Evolutionary conservation across 805 yeast genomes (phyloP), one percentile per base, ranked within the genome.

Genomic region (Candida hungchunana): DNA sequence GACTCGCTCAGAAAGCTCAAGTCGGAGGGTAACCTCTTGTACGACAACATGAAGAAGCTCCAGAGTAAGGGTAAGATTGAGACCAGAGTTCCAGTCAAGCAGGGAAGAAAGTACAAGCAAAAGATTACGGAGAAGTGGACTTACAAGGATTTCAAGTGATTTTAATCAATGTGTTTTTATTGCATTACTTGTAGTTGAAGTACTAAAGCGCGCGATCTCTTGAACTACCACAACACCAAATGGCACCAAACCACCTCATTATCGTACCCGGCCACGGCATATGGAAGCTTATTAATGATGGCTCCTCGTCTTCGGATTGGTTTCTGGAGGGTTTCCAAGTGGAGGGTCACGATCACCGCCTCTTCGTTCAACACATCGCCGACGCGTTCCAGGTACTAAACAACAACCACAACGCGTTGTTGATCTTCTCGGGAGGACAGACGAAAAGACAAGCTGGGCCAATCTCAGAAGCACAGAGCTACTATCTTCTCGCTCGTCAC

Each of bases 61-160:
- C 97, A 93, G 64, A 76, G 85, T 43, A 69, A 80, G 20, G 98
- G 98, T 48, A 75, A 81, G 55, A 70, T 93, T 37, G 98, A 90
- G 61, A 69, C 95, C 6, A 77, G 97, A 63, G 73, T 79, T 24
- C 85, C 82, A 10, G 47, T 53, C 26, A 77, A 75, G 39, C 77
- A 75, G 58, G 75, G 67, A 58, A 75, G 82, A 56, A 80, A 75
- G 57, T 82, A 80, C 54, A 70, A 77, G 48, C 81, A 73, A 40
- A 86, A 82, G 68, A 63, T 82, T 43, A 83, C 95, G 20, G 96
- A 90, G 60, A 90, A 89, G 64, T 87, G 95, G 94, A 74, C 89
- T 22, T 85, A 83, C 64, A 90, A 90, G 66, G 95, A 90, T 63
- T 85, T 84, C 55, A 80, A 81, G 63, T 81, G 30, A 38, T 12